These are phyloP conservation scores for Aspergillus ellipticus DNA, from an alignment of 495 filamentous ascomycete species.

Conservation along the genomic window DNA sequence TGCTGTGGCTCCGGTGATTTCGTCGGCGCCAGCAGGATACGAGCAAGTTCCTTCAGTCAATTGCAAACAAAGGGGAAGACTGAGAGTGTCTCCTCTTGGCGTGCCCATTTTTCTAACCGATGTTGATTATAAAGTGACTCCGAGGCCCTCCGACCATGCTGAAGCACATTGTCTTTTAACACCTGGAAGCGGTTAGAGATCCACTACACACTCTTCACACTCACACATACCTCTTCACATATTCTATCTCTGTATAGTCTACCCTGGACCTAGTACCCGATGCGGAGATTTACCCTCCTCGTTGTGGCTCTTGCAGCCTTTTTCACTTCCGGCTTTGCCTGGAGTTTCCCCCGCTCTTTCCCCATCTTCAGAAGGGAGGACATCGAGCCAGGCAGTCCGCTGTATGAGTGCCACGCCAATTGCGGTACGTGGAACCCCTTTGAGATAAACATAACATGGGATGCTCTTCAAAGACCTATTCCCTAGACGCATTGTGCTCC, in stretches of 20 bases:
- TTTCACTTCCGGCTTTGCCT: not conserved
- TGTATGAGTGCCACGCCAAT: slow-evolving; percentile 47
- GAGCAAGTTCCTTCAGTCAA: too few relatives aligned
- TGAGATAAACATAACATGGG: not conserved
- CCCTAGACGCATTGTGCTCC: not conserved
- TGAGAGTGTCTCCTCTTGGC: too few relatives aligned
- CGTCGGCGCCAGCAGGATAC: not conserved
- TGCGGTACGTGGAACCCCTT: slow-evolving; percentile 36
- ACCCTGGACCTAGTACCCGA: too few relatives aligned
- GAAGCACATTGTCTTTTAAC: too few relatives aligned
- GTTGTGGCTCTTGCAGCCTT: not conserved
- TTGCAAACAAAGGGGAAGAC: too few relatives aligned
- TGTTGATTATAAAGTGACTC: too few relatives aligned
- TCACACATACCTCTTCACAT: too few relatives aligned
- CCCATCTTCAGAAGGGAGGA: slow-evolving; percentile 1
- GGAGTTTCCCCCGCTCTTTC: slow-evolving; percentile 9
- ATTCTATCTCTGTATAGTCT: too few relatives aligned
- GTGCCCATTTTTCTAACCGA: too few relatives aligned
- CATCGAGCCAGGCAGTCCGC: slow-evolving; percentile 35
- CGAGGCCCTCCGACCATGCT: too few relatives aligned
- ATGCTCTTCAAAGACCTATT: not conserved
- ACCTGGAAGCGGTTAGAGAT: too few relatives aligned
- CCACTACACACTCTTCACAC: too few relatives aligned
- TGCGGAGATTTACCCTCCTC: not conserved
- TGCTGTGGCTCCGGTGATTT: not conserved